Conservation (phyloP, 1,284 basidiomycete genomes). For the Austropuccinia psidii region DNA sequence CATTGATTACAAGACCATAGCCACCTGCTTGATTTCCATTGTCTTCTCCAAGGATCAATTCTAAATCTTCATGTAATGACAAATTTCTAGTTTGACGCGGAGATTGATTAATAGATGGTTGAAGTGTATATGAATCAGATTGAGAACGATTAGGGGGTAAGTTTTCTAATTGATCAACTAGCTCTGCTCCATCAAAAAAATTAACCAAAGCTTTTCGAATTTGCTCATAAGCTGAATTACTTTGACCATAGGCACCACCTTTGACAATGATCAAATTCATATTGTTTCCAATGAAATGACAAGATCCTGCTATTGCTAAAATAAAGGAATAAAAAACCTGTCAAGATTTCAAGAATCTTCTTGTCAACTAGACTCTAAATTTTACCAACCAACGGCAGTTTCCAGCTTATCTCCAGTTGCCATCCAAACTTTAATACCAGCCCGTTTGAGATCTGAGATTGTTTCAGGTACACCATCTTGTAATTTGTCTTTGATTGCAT, state of each 20-base stretch:
- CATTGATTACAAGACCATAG: slow-evolving; percentile 91
- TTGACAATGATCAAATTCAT: slow-evolving; percentile 90
- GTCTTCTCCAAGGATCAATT: slow-evolving; percentile 70
- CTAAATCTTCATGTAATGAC: slow-evolving; percentile 12
- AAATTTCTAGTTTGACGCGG: not conserved
- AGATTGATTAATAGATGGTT: no score
- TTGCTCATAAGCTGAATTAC: slow-evolving; percentile 70
- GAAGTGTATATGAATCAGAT: not conserved
- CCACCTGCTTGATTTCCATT: slow-evolving; percentile 85
- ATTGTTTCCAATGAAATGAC: slow-evolving; percentile 79
- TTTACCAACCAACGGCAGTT: slow-evolving; percentile 66
- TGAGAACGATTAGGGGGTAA: slow-evolving; percentile 40
- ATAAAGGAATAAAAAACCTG: no score
- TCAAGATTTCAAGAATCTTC: no score
- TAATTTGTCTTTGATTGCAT: slow-evolving; percentile 92
- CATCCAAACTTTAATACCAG: slow-evolving; percentile 98
- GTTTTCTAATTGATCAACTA: slow-evolving; percentile 43
- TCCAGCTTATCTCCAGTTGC: slow-evolving; percentile 98
- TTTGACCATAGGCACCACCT: slow-evolving; percentile 55
- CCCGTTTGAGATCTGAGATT: slow-evolving; percentile 88
- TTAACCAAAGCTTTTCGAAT: slow-evolving; percentile 69
- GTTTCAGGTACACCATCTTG: slow-evolving; percentile 97
- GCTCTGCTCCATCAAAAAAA: slow-evolving; percentile 72
- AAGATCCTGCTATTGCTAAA: slow-evolving; percentile 85
- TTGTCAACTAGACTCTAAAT: no score